Evolutionary conservation across 768 basidiomycete species (phyloP), one percentile per base, ranked within the genome.

Genomic region (Suillus bovinus): DNA sequence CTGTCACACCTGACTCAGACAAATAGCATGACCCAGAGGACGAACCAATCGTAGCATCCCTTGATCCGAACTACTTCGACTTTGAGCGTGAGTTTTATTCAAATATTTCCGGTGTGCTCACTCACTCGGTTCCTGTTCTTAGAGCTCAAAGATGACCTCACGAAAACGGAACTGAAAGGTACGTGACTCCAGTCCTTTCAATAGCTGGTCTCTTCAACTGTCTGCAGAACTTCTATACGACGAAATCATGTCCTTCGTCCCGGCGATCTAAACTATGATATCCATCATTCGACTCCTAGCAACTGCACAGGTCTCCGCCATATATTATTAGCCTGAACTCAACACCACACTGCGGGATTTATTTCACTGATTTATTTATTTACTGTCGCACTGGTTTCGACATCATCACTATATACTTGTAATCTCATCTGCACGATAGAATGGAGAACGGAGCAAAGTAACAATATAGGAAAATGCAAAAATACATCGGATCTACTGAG

Each of bases 31-130:
- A 94, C 71, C 88, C 94, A 2, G 89, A 92, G 59, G 95, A 97
- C 71, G 95, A 97, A 70, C 95, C 96, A 2, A 79, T 79, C 33
- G 88, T 90, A n/a, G 81, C 85, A 46, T 88, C 91, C 11, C 83
- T 97, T 50, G 88, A 88, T 70, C 86, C 93, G 0, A 83, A 85
- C 50, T 97, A 95, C 76, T 97, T 97, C 74, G 90, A 94, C 67
- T 96, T 96, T 70, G 94, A 97, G 73, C 79, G 86, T 90, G 70
- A 74, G 88, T 75, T 24, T 10, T 46, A 42, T 53, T 47, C 41
- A 31, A 44, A 42, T 36, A 22, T 46, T 31, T 56, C 57, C 8
- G 14, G 41, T 16, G 16, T 29, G 14, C 60, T 58, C 33, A 47
- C 62, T 44, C 68, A 62, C 36, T 63, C 55, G 58, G 59, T 4